Evolutionary conservation across 2,329 filamentous ascomycete genomes (phyloP).

Genomic region (Fusarium bulbicola): DNA sequence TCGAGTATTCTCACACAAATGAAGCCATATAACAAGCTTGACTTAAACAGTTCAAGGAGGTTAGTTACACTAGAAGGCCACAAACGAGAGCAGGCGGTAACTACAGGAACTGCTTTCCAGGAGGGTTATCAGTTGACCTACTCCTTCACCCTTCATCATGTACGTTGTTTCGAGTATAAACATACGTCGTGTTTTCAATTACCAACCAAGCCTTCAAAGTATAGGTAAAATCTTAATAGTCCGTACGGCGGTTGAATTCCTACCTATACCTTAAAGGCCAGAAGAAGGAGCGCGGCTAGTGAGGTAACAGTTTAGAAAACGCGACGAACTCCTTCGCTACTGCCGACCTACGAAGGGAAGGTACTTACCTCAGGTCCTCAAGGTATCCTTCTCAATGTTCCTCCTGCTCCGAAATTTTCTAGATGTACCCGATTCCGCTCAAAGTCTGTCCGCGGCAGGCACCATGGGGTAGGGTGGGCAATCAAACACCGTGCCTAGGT

Average conservation of each 20-base stretch:
- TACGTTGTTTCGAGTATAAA: not conserved
- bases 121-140: not conserved
- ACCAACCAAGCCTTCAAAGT: not conserved
- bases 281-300: not conserved
- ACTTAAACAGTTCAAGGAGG: not conserved
- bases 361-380: not conserved
- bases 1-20: not conserved
- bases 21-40: not conserved
- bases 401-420: not conserved
- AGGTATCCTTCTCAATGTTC: not conserved
- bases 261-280: no score
- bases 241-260: not conserved
- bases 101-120: not conserved
- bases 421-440: not conserved
- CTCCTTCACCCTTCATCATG: not conserved
- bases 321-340: not conserved
- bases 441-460: not conserved
- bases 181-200: not conserved
- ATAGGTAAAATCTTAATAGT: not conserved
- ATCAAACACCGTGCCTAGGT: not conserved
- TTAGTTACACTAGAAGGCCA: not conserved
- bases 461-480: no score
- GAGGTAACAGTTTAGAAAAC: not conserved
- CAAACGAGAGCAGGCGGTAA: not conserved
- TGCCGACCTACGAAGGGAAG: not conserved